Evolutionary conservation across 192 early-diverging fungal species (phyloP), one percentile per base, ranked within the genome.

Genomic region (Chytriomyces confervae): DNA sequence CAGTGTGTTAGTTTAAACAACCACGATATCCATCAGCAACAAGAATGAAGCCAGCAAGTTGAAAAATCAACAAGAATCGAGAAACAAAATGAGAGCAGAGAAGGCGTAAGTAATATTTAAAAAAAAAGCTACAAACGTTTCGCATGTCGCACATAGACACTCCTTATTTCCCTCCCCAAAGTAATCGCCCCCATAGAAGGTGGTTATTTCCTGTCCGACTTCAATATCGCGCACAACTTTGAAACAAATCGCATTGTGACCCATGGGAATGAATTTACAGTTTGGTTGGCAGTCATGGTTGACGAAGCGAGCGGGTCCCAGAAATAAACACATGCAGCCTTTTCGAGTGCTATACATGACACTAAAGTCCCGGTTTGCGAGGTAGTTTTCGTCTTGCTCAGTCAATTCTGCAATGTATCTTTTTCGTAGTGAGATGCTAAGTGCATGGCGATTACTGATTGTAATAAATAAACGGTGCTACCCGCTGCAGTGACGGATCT

Each of bases 241-340:
- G 79, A 93, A 92, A 68, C 82, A 80, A 18, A 94, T 88, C 20
- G 86, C 86, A 64, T 87, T 84, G 2, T 80, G 62, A 7, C 71
- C 73, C 5, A 66, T 73, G 10, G 81, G 66, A 61, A 81, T 81
- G 70, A 87, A 87, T 77, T 85, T 79, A 68, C 84, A 86, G 63
- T 91, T 93, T 0, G 92, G 87, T 61, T 85, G 77, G 76, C 92
- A 93, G 77, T 93, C 91, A 76, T 93, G 92, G 80, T 93, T 93
- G 50, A 90, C 88, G 75, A 93, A 93, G 11, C 92, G 84, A 2
- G 90, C 92, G 3, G 92, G 92, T 18, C 92, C 92, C 36, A 91
- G 77, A 53, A 93, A 90, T 46, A 92, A 66, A 67, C 89, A 90
- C 81, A 85, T 86, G 72, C 78, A 77, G 9, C 83, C 85, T 50